Evolutionary conservation across 2,329 filamentous ascomycete species (phyloP), one percentile per base, ranked within the genome.

Genomic region (Zalaria obscura): DNA sequence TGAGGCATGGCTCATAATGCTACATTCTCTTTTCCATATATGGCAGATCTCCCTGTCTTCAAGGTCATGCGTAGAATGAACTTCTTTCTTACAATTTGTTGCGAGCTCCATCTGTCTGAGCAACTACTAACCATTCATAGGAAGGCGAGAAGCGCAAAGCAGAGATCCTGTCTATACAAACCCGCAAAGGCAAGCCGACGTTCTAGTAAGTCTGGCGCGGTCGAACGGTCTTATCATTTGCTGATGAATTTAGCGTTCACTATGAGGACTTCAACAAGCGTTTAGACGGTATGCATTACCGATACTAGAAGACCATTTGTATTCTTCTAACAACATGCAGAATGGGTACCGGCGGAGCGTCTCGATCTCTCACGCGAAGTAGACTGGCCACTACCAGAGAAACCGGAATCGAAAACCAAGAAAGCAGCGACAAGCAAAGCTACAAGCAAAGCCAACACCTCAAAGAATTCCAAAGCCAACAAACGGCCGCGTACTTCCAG

Each of bases 261-360:
- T 96, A 95, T 60, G 86, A 94, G 57, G 93, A 93, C 55, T 96
- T 95, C 75, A 96, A 96, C 66, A 96, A 96, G 54, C 76, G 77
- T 68, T 66, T 80, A 28, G 75, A 80, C 52, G 68, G 66, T 69
- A 55, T 47, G 57, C 52, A 27, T 25, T 6, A 27, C 38, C 18
- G 35, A 2, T 27, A 5, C 18, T 6, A 25, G 9, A n/a, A n/a
- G 35, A 41, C 50, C 32, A 49, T 59, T 40, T 63, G 72, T 70
- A 18, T 35, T 5, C 11, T 49, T 63, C 76, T 8, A 68, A 75
- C 66, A 25, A 25, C 6, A 2, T 25, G 25, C 18, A 43, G 91
- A 98, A 69, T 98, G 91, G 91, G 80, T 98, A 6, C 72, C 83
- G 2, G 75, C 82, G 27, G 71, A 76, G 31, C 76, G 91, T 31